phyloP scores from a whole-genome alignment of 176 grass and related monocot genomes.

The Oryza glaberrima region DNA sequence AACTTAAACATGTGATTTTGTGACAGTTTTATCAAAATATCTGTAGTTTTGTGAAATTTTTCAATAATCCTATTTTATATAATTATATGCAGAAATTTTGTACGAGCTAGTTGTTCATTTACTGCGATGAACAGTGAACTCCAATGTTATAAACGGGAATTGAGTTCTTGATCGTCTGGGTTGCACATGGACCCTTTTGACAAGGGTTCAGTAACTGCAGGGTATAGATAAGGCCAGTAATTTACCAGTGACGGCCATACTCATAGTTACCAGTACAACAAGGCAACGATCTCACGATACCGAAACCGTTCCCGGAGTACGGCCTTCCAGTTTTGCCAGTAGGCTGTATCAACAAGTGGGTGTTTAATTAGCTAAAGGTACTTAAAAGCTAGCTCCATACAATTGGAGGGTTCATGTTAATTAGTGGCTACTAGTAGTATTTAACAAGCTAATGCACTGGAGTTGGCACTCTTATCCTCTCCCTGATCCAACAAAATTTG shows the following conservation, averaged over 20 bases:
- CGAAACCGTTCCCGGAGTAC: slow-evolving; percentile 8
- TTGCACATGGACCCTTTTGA: not conserved
- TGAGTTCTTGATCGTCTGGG: no score
- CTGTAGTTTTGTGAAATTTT: no score
- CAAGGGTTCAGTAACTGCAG: not conserved
- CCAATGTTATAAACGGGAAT: no score
- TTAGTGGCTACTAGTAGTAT: not conserved
- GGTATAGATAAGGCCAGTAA: not conserved
- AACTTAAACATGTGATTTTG: no score
- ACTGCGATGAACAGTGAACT: no score
- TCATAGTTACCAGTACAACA: not conserved
- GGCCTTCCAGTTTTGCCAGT: not conserved
- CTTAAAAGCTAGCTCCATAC: not conserved
- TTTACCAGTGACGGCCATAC: not conserved
- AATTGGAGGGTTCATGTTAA: not conserved
- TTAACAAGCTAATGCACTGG: not conserved
- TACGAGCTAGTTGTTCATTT: no score
- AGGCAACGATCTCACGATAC: not conserved
- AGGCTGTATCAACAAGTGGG: slow-evolving; percentile 31
- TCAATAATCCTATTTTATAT: no score
- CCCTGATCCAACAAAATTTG: not conserved
- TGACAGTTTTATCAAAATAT: no score
- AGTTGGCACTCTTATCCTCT: not conserved
- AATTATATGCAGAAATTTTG: no score
- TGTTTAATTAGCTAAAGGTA: not conserved